Evolutionary conservation across 2,329 filamentous ascomycete genomes (phyloP), one percentile per base, ranked within the genome.

Genomic region (Fusarium neocosmosporiellum): DNA sequence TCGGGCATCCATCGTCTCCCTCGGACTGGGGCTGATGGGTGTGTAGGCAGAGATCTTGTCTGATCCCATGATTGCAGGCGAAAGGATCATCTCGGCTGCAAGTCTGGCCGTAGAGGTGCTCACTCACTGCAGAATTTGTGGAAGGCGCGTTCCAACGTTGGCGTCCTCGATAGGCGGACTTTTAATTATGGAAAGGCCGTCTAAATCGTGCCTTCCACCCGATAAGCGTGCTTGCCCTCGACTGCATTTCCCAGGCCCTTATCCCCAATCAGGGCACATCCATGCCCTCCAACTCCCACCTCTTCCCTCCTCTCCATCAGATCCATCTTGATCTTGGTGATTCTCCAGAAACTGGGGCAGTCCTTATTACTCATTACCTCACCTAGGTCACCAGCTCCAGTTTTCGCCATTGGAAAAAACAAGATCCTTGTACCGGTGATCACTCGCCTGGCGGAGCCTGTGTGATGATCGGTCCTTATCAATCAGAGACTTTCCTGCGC

Each of bases 91-190:
- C 59, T 63, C 27, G 48, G 59, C 63, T 62, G 48, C 43, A 27
- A 37, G 24, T 24, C 37, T 46, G 57, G 64, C 69, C 65, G 64
- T 50, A 72, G 53, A 62, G 65, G 61, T 74, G 55, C 50, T 73
- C 63, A 48, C 27, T n/a, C 9, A 63, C 48, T 57, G 50, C 61
- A 64, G 61, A 33, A 63, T 58, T 36, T 46, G 61, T 31, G 37
- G 50, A 43, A 46, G 50, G 50, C 37, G 37, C 48, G 61, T 63
- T 58, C 48, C 48, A 53, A 29, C 48, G 11, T 33, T 33, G 48
- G 48, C 27, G 48, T 50, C 46, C 48, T 53, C 48, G 48, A 53
- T 53, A 53, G 61, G 61, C 61, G 50, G 61, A 63, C 22, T 58
- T 63, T 48, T 53, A 53, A 53, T 31, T 53, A 27, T 53, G 27